Evolutionary conservation across 441 rosid genomes (phyloP).

Genomic region (Populus hybrid): DNA sequence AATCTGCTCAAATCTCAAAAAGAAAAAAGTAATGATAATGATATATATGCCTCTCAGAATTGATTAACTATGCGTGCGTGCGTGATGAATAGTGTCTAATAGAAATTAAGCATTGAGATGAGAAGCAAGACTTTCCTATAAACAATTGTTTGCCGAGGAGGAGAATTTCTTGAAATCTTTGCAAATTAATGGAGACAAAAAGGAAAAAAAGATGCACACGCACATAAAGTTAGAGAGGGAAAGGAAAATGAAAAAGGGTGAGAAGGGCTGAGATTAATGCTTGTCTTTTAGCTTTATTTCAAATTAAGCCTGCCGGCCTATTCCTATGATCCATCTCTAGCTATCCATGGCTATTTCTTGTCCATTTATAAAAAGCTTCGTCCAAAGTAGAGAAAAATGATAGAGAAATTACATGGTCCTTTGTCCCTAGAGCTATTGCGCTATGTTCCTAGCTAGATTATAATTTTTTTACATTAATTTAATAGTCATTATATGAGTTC

Average conservation of each 20-base stretch:
- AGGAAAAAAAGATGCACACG: not conserved
- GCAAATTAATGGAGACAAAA: not conserved
- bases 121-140: not conserved
- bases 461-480: not conserved
- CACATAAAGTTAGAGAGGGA: constrained; percentile 5
- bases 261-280: not conserved
- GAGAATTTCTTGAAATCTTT: constrained; percentile 2
- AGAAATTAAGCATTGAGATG: not conserved
- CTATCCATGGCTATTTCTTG: not conserved
- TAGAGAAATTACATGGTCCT: not conserved
- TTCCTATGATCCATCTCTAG: not conserved
- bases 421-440: not conserved
- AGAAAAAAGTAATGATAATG: not conserved
- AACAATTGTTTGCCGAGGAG: not conserved
- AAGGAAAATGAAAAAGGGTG: not conserved
- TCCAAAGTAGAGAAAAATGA: constrained; percentile 13
- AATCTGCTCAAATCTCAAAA: not conserved
- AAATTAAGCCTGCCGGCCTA: constrained; percentile 14
- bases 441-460: not conserved
- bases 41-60: not conserved
- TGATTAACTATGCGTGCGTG: not conserved
- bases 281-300: constrained; percentile 18
- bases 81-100: not conserved
- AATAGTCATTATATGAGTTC: not conserved
- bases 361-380: not conserved